phyloP scores from a whole-genome alignment of 805 yeast species.

The Metschnikowia drakensbergensis region DNA sequence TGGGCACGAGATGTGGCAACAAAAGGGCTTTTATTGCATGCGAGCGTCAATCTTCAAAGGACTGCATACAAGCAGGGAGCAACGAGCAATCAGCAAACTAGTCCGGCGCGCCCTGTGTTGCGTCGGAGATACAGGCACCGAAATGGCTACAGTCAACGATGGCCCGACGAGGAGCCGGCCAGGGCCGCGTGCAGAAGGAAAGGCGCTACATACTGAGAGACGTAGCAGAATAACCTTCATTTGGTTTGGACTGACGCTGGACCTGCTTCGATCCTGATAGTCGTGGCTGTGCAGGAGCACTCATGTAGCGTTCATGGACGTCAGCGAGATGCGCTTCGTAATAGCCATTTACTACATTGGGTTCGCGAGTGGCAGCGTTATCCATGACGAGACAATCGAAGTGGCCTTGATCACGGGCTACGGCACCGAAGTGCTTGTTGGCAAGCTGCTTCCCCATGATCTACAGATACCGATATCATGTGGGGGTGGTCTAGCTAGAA shows the following conservation, averaged over 20 bases:
- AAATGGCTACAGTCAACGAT: neutral
- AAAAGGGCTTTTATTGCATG: neutral
- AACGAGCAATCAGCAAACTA: constrained; percentile 4
- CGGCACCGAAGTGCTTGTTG: no score
- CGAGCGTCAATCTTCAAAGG: constrained; percentile 1
- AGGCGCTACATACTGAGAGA: no score
- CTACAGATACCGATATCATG: no score
- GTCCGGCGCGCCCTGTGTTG: neutral
- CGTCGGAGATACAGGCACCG: neutral
- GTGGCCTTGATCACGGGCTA: no score
- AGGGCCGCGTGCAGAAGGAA: no score
- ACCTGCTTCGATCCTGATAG: no score
- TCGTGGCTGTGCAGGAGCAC: neutral
- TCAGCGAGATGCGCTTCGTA: neutral
- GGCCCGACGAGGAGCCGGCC: no score
- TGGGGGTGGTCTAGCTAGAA: no score
- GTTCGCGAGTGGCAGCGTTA: neutral
- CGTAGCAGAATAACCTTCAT: no score
- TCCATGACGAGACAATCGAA: no score
- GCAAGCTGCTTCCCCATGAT: no score
- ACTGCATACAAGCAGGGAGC: constrained; percentile 1
- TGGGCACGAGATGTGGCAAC: neutral
- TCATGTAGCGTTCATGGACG: neutral
- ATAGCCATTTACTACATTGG: neutral
- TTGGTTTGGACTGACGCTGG: no score